These are phyloP conservation scores for Rubus parviflorus DNA, from an alignment of 306 rosid species.

Conservation along the genomic window DNA sequence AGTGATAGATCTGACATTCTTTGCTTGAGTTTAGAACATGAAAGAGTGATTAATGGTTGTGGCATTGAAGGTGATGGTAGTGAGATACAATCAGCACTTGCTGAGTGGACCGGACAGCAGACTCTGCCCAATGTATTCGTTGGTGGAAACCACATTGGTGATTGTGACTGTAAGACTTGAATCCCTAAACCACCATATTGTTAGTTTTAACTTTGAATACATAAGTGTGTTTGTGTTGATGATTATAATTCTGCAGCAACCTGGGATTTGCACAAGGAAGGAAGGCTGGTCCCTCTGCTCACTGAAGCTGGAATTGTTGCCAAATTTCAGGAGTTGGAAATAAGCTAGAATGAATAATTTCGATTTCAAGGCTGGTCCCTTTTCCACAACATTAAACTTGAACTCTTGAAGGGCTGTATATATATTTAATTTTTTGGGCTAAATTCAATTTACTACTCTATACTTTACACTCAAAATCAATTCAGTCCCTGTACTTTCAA, in stretches of 20 bases:
- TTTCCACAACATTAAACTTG: too few species aligned
- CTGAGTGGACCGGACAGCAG: slow-evolving; percentile 6
- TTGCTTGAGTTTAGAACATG: background rate
- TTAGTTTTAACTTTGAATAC: background rate
- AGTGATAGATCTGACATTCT: background rate
- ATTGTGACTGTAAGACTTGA: slow-evolving; percentile 4
- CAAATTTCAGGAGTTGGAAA: background rate
- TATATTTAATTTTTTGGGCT: too few species aligned
- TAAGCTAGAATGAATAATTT: background rate
- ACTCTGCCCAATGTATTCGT: slow-evolving; percentile 4
- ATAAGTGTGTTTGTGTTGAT: background rate
- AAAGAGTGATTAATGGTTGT: background rate
- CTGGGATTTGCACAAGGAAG: background rate
- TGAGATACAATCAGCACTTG: background rate
- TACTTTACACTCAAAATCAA: too few species aligned
- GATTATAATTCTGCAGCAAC: background rate
- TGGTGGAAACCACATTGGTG: slow-evolving; percentile 3
- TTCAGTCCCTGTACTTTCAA: too few species aligned
- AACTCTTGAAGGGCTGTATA: too few species aligned
- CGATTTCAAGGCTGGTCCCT: background rate
- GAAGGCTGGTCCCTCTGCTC: background rate
- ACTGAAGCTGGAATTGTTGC: background rate
- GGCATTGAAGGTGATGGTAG: slow-evolving; percentile 8
- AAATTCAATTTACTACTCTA: too few species aligned
- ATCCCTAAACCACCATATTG: background rate